These are phyloP conservation scores for Apiospora pterosperma DNA, from an alignment of 2,329 filamentous ascomycete species.

Conservation along the genomic window DNA sequence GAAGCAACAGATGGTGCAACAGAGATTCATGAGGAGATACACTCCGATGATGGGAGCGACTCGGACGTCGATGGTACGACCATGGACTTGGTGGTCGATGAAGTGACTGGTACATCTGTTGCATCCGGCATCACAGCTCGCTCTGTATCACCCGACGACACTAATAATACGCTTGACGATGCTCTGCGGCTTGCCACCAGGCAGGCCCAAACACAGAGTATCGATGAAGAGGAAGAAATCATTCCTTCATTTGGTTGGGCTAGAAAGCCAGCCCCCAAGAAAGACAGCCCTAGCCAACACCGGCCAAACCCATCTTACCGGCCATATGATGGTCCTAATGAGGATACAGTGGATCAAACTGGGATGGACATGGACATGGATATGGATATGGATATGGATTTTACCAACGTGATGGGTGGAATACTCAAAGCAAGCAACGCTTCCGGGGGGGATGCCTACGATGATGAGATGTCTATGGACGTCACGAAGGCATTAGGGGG, in stretches of 20 bases:
- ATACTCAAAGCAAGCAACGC: slow-evolving; percentile 38
- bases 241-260: slow-evolving; percentile 77
- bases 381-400: slow-evolving; percentile 58
- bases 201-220: slow-evolving; percentile 69
- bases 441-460: slow-evolving; percentile 43
- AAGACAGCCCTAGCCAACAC: slow-evolving; percentile 36
- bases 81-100: slow-evolving; percentile 75
- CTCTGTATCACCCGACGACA: slow-evolving; percentile 52
- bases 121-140: slow-evolving; percentile 57
- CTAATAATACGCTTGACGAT: slow-evolving; percentile 72
- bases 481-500: slow-evolving; percentile 80
- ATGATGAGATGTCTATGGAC: slow-evolving; percentile 87
- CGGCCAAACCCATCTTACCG: slow-evolving; percentile 12
- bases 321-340: not conserved
- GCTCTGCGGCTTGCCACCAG: slow-evolving; percentile 72
- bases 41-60: slow-evolving; percentile 43
- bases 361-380: slow-evolving; percentile 43
- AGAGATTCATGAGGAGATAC: slow-evolving; percentile 51
- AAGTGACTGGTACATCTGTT: slow-evolving; percentile 67
- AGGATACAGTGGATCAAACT: slow-evolving; percentile 10
- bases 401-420: slow-evolving; percentile 53
- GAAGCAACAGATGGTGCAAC: slow-evolving; percentile 53
- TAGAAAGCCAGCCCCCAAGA: slow-evolving; percentile 46
- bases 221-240: slow-evolving; percentile 66
- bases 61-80: slow-evolving; percentile 72